Evolutionary conservation across 257 asterid species (phyloP).

Genomic region (Fraxinus anomala): DNA sequence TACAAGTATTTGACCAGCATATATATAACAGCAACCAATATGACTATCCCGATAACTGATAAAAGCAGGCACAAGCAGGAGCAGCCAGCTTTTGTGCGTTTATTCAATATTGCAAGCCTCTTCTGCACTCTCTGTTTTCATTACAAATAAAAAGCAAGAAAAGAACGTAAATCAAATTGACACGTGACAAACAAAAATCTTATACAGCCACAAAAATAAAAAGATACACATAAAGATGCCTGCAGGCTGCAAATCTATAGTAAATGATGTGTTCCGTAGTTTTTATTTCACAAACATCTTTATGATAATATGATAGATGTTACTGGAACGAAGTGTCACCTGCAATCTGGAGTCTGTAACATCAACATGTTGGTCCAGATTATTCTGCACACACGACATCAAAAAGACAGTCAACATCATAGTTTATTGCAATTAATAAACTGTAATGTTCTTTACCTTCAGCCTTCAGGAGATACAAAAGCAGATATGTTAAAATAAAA

Average conservation of each 20-base stretch:
- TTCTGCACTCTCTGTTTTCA: constrained; percentile 65
- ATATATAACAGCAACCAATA: constrained; percentile 60
- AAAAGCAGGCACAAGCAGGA: constrained; percentile 74
- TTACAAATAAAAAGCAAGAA: constrained; percentile 7
- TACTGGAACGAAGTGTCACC: constrained; percentile 43
- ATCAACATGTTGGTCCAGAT: constrained; percentile 81
- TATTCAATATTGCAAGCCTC: constrained; percentile 76
- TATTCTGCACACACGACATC: constrained; percentile 49
- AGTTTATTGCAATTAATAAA: constrained; percentile 7
- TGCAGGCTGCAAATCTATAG: neutral
- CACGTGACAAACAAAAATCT: neutral
- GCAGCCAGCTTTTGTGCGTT: constrained; percentile 87
- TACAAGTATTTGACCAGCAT: constrained; percentile 75
- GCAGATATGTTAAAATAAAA: constrained; percentile 1
- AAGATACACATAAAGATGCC: neutral
- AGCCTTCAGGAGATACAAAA: constrained; percentile 3
- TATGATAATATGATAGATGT: neutral
- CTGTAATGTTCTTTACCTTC: neutral
- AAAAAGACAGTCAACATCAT: constrained; percentile 17
- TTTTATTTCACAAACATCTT: neutral
- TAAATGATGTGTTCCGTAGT: neutral
- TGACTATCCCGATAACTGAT: constrained; percentile 67
- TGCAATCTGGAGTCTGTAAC: constrained; percentile 70
- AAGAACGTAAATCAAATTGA: constrained; percentile 2
- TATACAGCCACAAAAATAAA: neutral